Percentiles rank a stretch among this genome's conserved stretches.
Conservation (phyloP, 106 monocot species). For the Dioscorea dumetorum region DNA sequence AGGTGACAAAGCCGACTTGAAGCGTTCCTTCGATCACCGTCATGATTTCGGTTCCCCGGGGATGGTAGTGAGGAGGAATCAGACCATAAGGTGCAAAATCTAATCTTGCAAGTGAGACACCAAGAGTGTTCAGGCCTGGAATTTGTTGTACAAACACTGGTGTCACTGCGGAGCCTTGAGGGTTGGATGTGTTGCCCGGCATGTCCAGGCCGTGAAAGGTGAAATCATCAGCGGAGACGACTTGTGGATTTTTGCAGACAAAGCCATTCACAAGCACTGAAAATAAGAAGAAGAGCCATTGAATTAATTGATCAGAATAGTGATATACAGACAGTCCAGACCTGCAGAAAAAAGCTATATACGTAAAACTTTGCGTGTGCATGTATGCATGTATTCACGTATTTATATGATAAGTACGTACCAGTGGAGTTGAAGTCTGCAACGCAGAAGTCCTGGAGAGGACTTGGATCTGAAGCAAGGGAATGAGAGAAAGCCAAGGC, state of each 20-base stretch:
- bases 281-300: too few species aligned
- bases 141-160: neutral
- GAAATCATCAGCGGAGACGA: slow-evolving; percentile 19
- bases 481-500: too few species aligned
- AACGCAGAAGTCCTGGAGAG: slow-evolving; percentile 37
- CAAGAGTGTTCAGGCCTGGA: slow-evolving; percentile 22
- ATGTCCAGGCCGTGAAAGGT: slow-evolving; percentile 24
- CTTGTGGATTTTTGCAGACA: slow-evolving; percentile 23
- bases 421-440: slow-evolving; percentile 14
- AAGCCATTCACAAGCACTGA: slow-evolving; percentile 32
- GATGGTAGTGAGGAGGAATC: too few species aligned
- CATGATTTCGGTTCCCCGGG: too few species aligned
- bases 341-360: too few species aligned
- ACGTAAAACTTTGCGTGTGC: too few species aligned
- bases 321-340: neutral
- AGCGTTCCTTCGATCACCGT: too few species aligned
- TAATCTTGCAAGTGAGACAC: slow-evolving; percentile 5
- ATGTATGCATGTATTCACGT: neutral
- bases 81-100: slow-evolving; percentile 10
- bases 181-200: slow-evolving; percentile 16
- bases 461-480: too few species aligned
- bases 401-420: neutral
- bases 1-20: too few species aligned
- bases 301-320: neutral
- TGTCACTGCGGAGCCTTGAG: slow-evolving; percentile 2